A percentile compares a stretch with the other conserved stretches of the same genome.
These are phyloP conservation scores for Kandelia obovata DNA, from an alignment of 345 rosid species.

Conservation along the genomic window DNA sequence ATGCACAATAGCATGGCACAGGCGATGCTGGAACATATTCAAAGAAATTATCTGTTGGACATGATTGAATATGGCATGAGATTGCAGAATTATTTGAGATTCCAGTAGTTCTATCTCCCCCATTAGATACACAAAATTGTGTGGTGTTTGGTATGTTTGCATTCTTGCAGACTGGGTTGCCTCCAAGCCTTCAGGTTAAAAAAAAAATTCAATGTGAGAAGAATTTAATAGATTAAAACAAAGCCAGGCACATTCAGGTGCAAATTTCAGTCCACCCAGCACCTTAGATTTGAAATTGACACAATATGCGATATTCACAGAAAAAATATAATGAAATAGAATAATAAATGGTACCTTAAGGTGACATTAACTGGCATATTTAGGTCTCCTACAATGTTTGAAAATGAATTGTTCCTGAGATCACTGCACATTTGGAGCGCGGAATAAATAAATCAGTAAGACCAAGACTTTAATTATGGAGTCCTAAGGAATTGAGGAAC, in stretches of 20 bases:
- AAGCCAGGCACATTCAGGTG: neutral
- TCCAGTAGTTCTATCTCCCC: conserved; percentile 26
- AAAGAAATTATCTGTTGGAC: conserved; percentile 24
- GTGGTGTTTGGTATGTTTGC: conserved; percentile 40
- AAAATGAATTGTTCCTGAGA: conserved; percentile 44
- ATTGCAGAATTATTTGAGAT: conserved; percentile 17
- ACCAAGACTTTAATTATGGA: neutral
- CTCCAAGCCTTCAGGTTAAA: conserved; percentile 37
- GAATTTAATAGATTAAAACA: neutral
- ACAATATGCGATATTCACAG: no score
- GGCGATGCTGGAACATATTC: conserved; percentile 41
- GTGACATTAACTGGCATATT: conserved; percentile 50
- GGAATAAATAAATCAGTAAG: neutral
- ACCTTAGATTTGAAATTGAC: no score
- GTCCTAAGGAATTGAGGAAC: neutral
- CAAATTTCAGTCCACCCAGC: no score
- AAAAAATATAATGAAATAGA: no score
- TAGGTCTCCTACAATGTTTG: conserved; percentile 37
- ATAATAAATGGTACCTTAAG: conserved; percentile 29
- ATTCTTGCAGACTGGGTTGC: conserved; percentile 55
- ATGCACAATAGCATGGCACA: conserved; percentile 47
- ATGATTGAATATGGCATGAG: conserved; percentile 36
- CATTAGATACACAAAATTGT: conserved; percentile 46
- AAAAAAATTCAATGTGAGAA: neutral
- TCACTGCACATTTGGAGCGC: conserved; percentile 36